Evolutionary conservation across 2,329 filamentous ascomycete species (phyloP), one percentile per base, ranked within the genome.

Genomic region (Fusarium tanahbumbuense): DNA sequence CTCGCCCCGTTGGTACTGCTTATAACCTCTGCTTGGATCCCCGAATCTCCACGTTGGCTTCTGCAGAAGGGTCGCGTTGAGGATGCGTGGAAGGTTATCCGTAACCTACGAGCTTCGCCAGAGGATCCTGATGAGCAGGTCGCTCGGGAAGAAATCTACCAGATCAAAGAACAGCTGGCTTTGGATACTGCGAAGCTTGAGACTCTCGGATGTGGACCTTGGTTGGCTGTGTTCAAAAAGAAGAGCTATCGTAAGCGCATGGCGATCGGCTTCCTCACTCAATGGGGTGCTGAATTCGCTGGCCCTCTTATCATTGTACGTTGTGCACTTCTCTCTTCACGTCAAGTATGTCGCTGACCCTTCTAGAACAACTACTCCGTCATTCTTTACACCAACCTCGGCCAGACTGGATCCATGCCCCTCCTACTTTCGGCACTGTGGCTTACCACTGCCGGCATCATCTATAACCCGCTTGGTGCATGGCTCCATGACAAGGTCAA

Each of bases 251-350:
- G 84, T 25, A 86, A 85, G 76, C 78, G 84, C 5, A 82, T 86
- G 82, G 78, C 80, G 4, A 83, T 86, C 37, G 83, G 83, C 0
- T 86, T 86, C 61, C 71, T 86, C n/a, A 86, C 83, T 3, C 84
- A 85, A 66, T 86, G 83, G 83, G 84, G 83, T 28, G 83, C 84
- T 8, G 83, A 86, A 56, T 86, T 86, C 68, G 83, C 80, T 18
- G 84, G 84, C 1, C 83, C 83, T 16, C 75, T 86, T 1, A 83
- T 86, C 23, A 85, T 86, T 57, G 83, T 84, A 55, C 73, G 82
- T 79, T 41, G 2, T 5, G 5, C 8, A 18, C 32, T 10, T 34
- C 15, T 18, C 8, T 1, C 4, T 9, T 1, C 15, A 34, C 0
- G 8, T 9, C 0, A 16, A 16, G 5, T 3, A 16, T 8, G 8